Evolutionary conservation across 225 moss, liverwort and hornwort species (phyloP), one percentile per base, ranked within the genome.

Genomic region (Bryoerythrophyllum caledonicum): DNA sequence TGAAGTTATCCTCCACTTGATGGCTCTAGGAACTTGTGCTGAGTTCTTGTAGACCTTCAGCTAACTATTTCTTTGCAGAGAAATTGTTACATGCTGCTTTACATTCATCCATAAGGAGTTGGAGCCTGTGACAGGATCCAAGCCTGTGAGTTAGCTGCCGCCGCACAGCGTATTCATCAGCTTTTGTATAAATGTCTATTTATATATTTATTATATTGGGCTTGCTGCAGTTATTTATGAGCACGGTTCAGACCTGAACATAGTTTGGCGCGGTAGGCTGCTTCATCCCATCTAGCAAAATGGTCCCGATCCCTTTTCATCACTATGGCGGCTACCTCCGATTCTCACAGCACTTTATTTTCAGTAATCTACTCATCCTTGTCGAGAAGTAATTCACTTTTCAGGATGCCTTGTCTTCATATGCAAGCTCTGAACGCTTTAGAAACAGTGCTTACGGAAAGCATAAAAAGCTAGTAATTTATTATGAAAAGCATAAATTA

Each of bases 1-100:
- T 94, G 83, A 97, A 97, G 78, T 82, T 94, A 71, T 90, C 96
- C 56, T 91, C 93, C 82, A 90, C 89, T 46, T 93, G 78, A 93
- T 77, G 17, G 13, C 73, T 71, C 72, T 32, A 54, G 59, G 57
- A 70, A 41, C 58, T 61, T 58, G 37, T 70, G 20, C 34, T 20
- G 37, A 70, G 70, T 54, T 81, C 65, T 61, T 67, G 62, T 75
- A 79, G 78, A 38, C 73, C 38, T 67, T 28, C 66, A 56, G 54
- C 21, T 74, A 53, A 38, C 46, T 68, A 28, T 75, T 58, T 74
- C 65, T 69, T 62, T 26, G 74, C 77, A 68, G 49, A 58, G 67
- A 51, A 38, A 76, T 78, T 70, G 54, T 73, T 79, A 16, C 65
- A 41, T 66, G 74, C 62, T 78, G 44, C 61, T 72, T 78, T 80